Evolutionary conservation across 345 rosid genomes (phyloP).

Genomic region (Luvunga scandens): DNA sequence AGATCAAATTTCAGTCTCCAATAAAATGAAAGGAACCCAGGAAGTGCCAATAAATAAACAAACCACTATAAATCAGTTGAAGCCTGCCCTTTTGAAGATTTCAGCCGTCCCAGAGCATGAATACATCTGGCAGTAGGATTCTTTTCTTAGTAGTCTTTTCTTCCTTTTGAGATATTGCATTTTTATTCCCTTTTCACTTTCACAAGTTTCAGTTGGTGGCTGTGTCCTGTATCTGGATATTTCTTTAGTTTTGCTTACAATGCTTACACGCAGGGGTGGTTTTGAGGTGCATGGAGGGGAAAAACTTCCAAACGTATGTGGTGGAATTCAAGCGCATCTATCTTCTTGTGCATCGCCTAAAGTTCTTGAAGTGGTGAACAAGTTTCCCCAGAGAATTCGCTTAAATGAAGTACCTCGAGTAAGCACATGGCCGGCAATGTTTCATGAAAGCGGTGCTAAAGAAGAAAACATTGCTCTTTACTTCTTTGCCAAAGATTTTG

Average conservation of each 20-base stretch:
- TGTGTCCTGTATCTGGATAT: neutral
- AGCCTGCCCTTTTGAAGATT: conserved; percentile 38
- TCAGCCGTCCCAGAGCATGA: conserved; percentile 79
- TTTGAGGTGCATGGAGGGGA: conserved; percentile 63
- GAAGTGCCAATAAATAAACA: conserved; percentile 45
- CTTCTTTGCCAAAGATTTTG: conserved; percentile 89
- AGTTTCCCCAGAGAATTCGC: conserved; percentile 51
- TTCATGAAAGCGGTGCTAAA: conserved; percentile 60
- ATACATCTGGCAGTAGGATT: conserved; percentile 86
- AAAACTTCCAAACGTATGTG: conserved; percentile 39
- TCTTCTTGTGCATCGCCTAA: conserved; percentile 71
- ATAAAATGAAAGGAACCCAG: conserved; percentile 39
- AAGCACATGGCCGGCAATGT: conserved; percentile 84
- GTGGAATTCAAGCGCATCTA: conserved; percentile 87
- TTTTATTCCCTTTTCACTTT: neutral
- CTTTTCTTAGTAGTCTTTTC: conserved; percentile 11
- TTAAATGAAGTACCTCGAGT: conserved; percentile 80
- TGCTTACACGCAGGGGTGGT: conserved; percentile 56
- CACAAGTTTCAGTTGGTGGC: neutral
- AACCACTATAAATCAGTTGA: conserved; percentile 31
- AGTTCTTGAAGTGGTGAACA: conserved; percentile 61
- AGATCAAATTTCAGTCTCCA: conserved; percentile 45
- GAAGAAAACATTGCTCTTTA: conserved; percentile 93
- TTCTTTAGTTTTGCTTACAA: conserved; percentile 14
- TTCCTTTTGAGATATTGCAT: neutral